A percentile compares a stretch with the other conserved stretches of the same genome.
phyloP scores from a whole-genome alignment of 192 early-diverging fungal species.

The Coemansia sp. region DNA sequence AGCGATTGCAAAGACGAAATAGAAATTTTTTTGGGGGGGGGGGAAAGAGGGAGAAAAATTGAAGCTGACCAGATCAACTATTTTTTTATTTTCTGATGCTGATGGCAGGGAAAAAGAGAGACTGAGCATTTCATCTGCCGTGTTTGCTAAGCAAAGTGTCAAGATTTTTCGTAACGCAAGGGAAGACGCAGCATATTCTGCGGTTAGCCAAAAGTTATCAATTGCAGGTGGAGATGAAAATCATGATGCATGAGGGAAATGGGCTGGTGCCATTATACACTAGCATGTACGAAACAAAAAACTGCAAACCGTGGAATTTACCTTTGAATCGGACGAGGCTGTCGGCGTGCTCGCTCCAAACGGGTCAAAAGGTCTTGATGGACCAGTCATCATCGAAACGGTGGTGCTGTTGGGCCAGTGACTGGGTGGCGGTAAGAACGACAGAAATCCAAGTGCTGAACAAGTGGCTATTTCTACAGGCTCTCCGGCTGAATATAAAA shows the following conservation, averaged over 20 bases:
- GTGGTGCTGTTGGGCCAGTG: not conserved
- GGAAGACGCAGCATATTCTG: not conserved
- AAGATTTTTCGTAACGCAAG: not conserved
- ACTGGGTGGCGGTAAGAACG: not conserved
- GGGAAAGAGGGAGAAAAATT: not conserved
- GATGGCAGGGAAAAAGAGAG: not conserved
- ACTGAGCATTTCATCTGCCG: not conserved
- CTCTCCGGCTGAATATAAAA: not conserved
- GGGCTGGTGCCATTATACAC: not conserved
- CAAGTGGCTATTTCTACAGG: not conserved
- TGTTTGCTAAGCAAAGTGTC: not conserved
- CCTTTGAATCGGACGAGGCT: conserved; percentile 33
- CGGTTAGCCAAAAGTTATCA: not conserved
- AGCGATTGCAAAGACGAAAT: not conserved
- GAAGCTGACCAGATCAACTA: not conserved
- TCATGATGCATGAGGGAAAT: not conserved
- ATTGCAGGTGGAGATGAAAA: not conserved
- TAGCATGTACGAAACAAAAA: not conserved
- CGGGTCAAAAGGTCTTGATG: conserved; percentile 48
- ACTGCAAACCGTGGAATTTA: conserved; percentile 14
- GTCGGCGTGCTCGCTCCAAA: conserved; percentile 29
- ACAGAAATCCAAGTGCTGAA: not conserved
- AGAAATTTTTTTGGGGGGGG: not conserved
- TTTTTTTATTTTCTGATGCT: not conserved
- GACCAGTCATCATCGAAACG: conserved; percentile 44